Evolutionary conservation across 306 rosid species (phyloP), one percentile per base, ranked within the genome.

Genomic region (Rosa lucieae): DNA sequence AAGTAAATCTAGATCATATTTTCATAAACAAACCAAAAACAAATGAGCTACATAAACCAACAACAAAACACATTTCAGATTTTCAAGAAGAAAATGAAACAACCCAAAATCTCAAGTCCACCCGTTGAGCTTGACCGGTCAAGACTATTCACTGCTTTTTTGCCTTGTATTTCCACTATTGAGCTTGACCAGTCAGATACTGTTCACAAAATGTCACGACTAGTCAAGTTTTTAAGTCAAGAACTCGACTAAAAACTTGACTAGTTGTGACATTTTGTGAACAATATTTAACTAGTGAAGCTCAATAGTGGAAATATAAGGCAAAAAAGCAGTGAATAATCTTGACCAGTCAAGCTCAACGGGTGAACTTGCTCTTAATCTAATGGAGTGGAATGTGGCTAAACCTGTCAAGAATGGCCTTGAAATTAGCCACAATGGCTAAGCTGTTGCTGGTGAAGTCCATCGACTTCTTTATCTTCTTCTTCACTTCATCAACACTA

Each of bases 371-470:
- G 29, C 29, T 26, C 1, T 26, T 26, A 26, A 43, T 55, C 47
- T 51, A 81, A 37, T 79, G 81, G 26, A 35, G 82, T 20, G 73
- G 62, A 51, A 61, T 40, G 26, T 68, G 68, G 62, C 13, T 29
- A 13, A 83, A 68, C 5, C 44, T 15, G 40, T 47, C 44, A 10
- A 86, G 82, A 73, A 86, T 78, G 8, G 43, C 39, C 51, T 77
- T 67, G 5, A 80, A 29, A 72, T 84, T 83, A 39, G 85, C 87
- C 15, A 75, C 72, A n/a, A 86, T 84, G 39, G 89, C 87, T 47
- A 91, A 83, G 72, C 89, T 80, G 44, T 89, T 94, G 62, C 98
- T 85, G 0, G 56, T 58, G 71, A 81, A 88, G 80, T 90, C 93
- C 15, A 11, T 74, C 0, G 90, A 87, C 40, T 5, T 89, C 59